A percentile compares a stretch with the other conserved stretches of the same genome.
phyloP scores from a whole-genome alignment of 2,329 filamentous ascomycete species.

The Fusarium udum region DNA sequence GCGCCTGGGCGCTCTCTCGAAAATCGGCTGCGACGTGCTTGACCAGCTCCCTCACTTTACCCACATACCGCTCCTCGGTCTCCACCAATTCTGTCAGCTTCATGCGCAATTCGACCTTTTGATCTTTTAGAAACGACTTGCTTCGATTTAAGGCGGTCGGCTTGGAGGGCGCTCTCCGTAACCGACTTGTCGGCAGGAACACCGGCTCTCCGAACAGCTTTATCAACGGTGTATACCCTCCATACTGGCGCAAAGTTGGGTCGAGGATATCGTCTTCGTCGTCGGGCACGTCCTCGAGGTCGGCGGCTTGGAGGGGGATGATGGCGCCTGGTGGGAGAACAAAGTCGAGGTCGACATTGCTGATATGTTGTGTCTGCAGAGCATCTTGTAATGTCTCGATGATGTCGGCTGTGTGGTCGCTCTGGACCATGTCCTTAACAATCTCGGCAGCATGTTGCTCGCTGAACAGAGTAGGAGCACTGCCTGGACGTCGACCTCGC shows the following conservation, averaged over 20 bases:
- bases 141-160: conserved; percentile 82
- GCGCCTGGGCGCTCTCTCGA: conserved; percentile 71
- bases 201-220: conserved; percentile 83
- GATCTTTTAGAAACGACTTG: conserved; percentile 79
- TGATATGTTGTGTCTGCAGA: conserved; percentile 82
- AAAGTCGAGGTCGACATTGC: conserved; percentile 87
- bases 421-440: conserved; percentile 82
- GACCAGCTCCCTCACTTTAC: conserved; percentile 85
- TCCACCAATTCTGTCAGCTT: conserved; percentile 91
- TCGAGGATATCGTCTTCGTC: conserved; percentile 74
- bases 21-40: conserved; percentile 84
- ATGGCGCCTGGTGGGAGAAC: conserved; percentile 83
- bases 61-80: conserved; percentile 93
- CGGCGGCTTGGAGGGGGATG: conserved; percentile 67
- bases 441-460: conserved; percentile 94
- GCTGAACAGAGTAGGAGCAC: conserved; percentile 77
- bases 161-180: conserved; percentile 87
- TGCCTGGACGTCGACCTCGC: conserved; percentile 67
- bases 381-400: conserved; percentile 78
- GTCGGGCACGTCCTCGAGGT: conserved; percentile 67
- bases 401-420: conserved; percentile 79
- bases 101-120: conserved; percentile 85
- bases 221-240: conserved; percentile 78
- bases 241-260: conserved; percentile 75
- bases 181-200: conserved; percentile 85